These are phyloP conservation scores for Pichia californica DNA, from an alignment of 805 yeast species.

Conservation along the genomic window DNA sequence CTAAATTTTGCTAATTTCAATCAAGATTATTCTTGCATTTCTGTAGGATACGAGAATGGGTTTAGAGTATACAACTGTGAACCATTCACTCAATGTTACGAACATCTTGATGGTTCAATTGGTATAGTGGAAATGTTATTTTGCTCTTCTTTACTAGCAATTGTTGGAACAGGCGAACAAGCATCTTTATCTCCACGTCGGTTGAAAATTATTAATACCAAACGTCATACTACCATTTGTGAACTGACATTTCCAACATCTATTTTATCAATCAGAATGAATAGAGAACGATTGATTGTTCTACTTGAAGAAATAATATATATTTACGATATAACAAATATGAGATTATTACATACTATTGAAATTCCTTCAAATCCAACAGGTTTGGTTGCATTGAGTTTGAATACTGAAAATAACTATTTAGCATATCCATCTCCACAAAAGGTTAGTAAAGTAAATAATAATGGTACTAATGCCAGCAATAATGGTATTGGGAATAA, in stretches of 20 bases:
- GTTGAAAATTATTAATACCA: constrained; percentile 76
- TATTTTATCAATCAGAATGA: constrained; percentile 69
- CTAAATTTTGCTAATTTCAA: constrained; percentile 56
- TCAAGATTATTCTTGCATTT: constrained; percentile 81
- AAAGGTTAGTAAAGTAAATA: constrained; percentile 30
- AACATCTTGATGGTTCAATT: constrained; percentile 41
- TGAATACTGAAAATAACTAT: constrained; percentile 43
- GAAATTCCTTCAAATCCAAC: constrained; percentile 54
- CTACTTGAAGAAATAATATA: constrained; percentile 77
- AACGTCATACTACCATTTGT: constrained; percentile 63
- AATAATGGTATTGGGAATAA: not conserved
- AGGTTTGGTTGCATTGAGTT: constrained; percentile 60
- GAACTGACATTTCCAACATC: constrained; percentile 84
- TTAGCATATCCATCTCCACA: constrained; percentile 78
- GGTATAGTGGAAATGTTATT: constrained; percentile 90
- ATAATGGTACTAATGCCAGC: constrained; percentile 4
- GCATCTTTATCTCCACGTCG: constrained; percentile 75
- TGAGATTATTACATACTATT: constrained; percentile 71
- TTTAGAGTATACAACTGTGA: constrained; percentile 82
- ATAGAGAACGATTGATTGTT: constrained; percentile 79
- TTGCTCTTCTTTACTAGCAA: constrained; percentile 75
- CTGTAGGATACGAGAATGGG: constrained; percentile 62
- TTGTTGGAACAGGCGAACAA: constrained; percentile 78
- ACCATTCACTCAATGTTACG: constrained; percentile 74
- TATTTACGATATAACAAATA: constrained; percentile 85